These are phyloP conservation scores for Kwoniella newhampshirensis DNA, from an alignment of 768 basidiomycete species.

Conservation along the genomic window DNA sequence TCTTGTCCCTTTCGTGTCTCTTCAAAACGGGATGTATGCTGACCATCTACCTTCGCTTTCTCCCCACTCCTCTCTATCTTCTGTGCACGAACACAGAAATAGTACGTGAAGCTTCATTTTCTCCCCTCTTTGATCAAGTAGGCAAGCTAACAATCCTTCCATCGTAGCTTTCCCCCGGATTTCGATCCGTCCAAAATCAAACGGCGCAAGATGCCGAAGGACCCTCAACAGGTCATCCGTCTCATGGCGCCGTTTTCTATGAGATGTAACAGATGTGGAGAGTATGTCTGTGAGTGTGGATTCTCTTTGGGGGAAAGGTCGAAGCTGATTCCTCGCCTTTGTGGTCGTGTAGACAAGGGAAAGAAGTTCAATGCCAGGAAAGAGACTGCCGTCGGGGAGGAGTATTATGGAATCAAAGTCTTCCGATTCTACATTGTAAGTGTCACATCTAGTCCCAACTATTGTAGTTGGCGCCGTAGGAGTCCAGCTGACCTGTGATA, in stretches of 20 bases:
- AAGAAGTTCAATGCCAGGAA: conserved; percentile 99
- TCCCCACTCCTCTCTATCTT: conserved; percentile 3
- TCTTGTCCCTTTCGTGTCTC: too few relatives aligned
- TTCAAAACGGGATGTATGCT: not conserved
- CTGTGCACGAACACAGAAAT: conserved; percentile 18
- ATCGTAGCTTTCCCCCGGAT: conserved; percentile 76
- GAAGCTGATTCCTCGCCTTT: too few relatives aligned
- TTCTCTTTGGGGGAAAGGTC: not conserved
- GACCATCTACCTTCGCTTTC: conserved; percentile 1
- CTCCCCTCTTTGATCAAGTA: not conserved
- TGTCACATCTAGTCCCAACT: too few relatives aligned
- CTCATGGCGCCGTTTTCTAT: conserved; percentile 99
- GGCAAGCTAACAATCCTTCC: not conserved
- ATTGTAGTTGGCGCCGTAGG: too few relatives aligned
- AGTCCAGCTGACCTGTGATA: too few relatives aligned
- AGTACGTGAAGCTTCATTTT: conserved; percentile 11
- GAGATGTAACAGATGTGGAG: conserved; percentile 82
- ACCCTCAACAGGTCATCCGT: conserved; percentile 95
- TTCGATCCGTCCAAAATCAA: conserved; percentile 97
- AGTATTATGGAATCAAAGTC: conserved; percentile 93
- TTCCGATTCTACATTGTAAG: conserved; percentile 53
- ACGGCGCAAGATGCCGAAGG: conserved; percentile 82
- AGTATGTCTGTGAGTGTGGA: conserved; percentile 71
- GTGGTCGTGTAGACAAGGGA: conserved; percentile 69
- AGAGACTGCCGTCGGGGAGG: conserved; percentile 95